phyloP scores from a whole-genome alignment of 2,329 filamentous ascomycete species.

The Lasiodiplodia citricola region DNA sequence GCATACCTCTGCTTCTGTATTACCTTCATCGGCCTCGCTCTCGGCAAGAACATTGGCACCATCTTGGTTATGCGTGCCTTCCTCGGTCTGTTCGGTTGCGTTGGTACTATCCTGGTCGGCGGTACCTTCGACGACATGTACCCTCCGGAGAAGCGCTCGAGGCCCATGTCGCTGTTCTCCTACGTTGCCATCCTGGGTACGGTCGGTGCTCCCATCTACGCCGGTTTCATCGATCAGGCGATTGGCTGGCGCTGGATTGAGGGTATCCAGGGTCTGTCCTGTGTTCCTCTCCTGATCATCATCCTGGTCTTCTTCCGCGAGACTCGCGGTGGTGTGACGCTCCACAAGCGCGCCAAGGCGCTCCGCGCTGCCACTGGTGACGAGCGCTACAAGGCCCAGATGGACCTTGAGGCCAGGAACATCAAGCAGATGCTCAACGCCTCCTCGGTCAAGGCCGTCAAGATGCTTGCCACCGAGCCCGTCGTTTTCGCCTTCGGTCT shows the following conservation, averaged over 20 bases:
- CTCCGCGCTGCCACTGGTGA: slow-evolving; percentile 56
- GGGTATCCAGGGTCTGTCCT: slow-evolving; percentile 58
- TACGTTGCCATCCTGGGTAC: slow-evolving; percentile 59
- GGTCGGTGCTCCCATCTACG: slow-evolving; percentile 59
- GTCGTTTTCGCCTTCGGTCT: slow-evolving; percentile 58
- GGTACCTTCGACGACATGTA: slow-evolving; percentile 59
- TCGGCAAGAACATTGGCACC: slow-evolving; percentile 56
- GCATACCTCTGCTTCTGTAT: slow-evolving; percentile 54
- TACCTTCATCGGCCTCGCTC: slow-evolving; percentile 55
- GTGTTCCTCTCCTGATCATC: slow-evolving; percentile 54
- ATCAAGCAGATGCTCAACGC: slow-evolving; percentile 54
- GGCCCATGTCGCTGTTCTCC: slow-evolving; percentile 56
- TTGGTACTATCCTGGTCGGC: slow-evolving; percentile 57
- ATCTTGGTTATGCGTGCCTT: slow-evolving; percentile 55
- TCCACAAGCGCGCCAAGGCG: slow-evolving; percentile 56
- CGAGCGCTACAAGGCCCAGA: slow-evolving; percentile 56
- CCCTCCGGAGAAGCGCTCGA: slow-evolving; percentile 50
- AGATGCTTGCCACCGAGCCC: slow-evolving; percentile 57
- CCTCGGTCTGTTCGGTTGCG: slow-evolving; percentile 57
- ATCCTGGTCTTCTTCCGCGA: slow-evolving; percentile 53
- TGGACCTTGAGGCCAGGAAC: slow-evolving; percentile 58
- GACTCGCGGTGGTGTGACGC: slow-evolving; percentile 54
- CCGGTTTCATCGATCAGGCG: slow-evolving; percentile 59
- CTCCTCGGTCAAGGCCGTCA: slow-evolving; percentile 59
- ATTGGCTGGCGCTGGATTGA: slow-evolving; percentile 61